Conservation (phyloP, 2,329 filamentous ascomycete species). For the Sporothrix phasma region DNA sequence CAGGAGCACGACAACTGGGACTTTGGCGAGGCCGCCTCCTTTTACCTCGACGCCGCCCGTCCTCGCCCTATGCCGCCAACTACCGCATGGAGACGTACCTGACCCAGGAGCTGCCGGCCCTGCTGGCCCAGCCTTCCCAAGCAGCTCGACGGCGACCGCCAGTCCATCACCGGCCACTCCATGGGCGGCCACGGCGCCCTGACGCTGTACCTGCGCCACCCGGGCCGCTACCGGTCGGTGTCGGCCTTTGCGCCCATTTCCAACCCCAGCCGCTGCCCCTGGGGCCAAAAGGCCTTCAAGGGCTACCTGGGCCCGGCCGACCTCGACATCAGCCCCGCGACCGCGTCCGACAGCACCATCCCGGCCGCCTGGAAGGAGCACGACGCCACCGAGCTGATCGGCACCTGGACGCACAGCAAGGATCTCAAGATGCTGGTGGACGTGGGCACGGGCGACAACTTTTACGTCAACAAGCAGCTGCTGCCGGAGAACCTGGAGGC, state of each 20-base stretch:
- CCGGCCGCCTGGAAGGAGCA: constrained; percentile 74
- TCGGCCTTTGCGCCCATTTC: constrained; percentile 84
- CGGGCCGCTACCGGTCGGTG: constrained; percentile 78
- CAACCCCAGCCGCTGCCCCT: constrained; percentile 77
- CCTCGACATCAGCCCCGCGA: constrained; percentile 10
- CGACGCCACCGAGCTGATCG: constrained; percentile 84
- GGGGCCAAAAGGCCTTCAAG: constrained; percentile 90
- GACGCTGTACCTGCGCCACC: constrained; percentile 85
- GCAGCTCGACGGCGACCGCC: constrained; percentile 56
- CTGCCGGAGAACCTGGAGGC: constrained; percentile 85
- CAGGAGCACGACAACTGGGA: constrained; percentile 86
- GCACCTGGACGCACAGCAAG: constrained; percentile 52
- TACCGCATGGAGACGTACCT: constrained; percentile 97
- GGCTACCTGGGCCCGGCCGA: constrained; percentile 74
- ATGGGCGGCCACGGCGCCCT: constrained; percentile 97
- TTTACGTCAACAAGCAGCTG: constrained; percentile 89
- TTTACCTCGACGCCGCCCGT: constrained; percentile 90
- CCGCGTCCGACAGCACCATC: constrained; percentile 14
- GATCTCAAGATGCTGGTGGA: constrained; percentile 75
- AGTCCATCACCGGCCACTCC: constrained; percentile 85
- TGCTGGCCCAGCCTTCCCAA: constrained; percentile 64
- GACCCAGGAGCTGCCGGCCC: constrained; percentile 70
- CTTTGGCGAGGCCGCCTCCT: constrained; percentile 84
- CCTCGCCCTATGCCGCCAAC: constrained; percentile 59
- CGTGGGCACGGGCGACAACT: constrained; percentile 89